Evolutionary conservation across 805 yeast species (phyloP).

Genomic region (Priceomyces carsonii): DNA sequence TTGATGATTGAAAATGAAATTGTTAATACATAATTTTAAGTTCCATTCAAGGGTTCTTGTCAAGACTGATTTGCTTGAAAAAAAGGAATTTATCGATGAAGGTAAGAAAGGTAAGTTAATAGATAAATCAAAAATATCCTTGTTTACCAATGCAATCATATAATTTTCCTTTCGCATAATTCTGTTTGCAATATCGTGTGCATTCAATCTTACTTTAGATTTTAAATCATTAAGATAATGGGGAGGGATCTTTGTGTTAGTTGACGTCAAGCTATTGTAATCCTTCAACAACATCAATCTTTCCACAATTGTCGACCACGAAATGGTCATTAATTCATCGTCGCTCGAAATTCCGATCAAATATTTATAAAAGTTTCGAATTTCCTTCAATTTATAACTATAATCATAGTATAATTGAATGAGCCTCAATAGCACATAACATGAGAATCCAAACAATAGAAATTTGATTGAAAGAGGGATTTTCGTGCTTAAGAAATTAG

Average conservation of each 20-base stretch:
- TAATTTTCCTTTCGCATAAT: constrained; percentile 96
- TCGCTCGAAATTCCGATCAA: constrained; percentile 71
- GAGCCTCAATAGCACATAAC: constrained; percentile 52
- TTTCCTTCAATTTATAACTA: constrained; percentile 63
- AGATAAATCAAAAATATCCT: constrained; percentile 67
- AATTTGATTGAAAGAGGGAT: constrained; percentile 50
- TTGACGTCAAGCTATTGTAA: constrained; percentile 70
- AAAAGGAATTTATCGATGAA: constrained; percentile 9
- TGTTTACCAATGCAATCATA: constrained; percentile 85
- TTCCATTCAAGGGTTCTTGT: constrained; percentile 96
- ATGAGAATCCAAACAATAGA: constrained; percentile 61
- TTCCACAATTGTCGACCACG: constrained; percentile 87
- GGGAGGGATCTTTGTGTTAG: constrained; percentile 20
- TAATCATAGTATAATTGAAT: constrained; percentile 61
- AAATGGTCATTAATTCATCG: constrained; percentile 81
- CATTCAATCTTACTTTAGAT: constrained; percentile 76
- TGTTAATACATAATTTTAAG: constrained; percentile 81
- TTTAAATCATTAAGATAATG: constrained; percentile 52
- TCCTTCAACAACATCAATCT: constrained; percentile 73
- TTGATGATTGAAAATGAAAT: constrained; percentile 76
- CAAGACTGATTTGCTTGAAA: constrained; percentile 41
- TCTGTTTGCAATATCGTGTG: constrained; percentile 93
- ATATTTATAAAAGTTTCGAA: constrained; percentile 73
- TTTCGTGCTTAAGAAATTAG: constrained; percentile 46
- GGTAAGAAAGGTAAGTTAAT: constrained; percentile 26